phyloP scores from a whole-genome alignment of 2,329 filamentous ascomycete genomes.

The Cordyceps cateniannulata region DNA sequence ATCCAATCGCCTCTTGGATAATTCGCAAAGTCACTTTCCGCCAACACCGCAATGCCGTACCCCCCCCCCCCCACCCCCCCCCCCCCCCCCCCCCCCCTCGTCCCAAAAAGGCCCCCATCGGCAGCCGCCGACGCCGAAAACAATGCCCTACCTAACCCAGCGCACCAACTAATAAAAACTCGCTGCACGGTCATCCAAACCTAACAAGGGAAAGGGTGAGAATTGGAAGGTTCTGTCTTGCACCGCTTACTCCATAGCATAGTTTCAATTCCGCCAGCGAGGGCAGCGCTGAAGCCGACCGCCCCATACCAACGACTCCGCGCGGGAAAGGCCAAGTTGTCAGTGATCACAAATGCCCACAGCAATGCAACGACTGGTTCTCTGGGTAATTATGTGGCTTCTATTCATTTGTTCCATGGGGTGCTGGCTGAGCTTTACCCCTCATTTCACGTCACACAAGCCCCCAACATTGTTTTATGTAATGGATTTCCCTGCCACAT shows the following conservation, averaged over 20 bases:
- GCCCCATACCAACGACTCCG: background rate
- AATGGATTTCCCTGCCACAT: background rate
- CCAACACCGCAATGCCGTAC: background rate
- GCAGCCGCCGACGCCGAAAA: constrained; percentile 4
- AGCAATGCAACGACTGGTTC: background rate
- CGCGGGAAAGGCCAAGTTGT: too few relatives aligned
- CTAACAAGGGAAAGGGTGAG: background rate
- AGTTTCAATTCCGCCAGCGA: too few relatives aligned
- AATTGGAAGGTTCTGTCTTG: too few relatives aligned
- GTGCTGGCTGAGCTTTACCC: background rate
- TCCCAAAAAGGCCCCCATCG: background rate
- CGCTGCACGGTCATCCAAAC: background rate
- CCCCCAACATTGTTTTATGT: background rate
- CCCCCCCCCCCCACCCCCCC: background rate
- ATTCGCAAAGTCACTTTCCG: background rate
- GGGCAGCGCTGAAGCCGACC: background rate
- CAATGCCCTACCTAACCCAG: constrained; percentile 5
- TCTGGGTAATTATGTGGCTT: background rate
- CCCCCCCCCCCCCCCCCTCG: background rate
- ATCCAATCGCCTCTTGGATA: background rate
- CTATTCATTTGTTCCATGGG: background rate
- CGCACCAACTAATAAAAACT: background rate
- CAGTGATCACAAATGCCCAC: too few relatives aligned
- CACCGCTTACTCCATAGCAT: background rate
- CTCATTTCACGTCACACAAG: background rate